Evolutionary conservation across 129 eudicot species (phyloP), one percentile per base, ranked within the genome.

Genomic region (Apium graveolens): DNA sequence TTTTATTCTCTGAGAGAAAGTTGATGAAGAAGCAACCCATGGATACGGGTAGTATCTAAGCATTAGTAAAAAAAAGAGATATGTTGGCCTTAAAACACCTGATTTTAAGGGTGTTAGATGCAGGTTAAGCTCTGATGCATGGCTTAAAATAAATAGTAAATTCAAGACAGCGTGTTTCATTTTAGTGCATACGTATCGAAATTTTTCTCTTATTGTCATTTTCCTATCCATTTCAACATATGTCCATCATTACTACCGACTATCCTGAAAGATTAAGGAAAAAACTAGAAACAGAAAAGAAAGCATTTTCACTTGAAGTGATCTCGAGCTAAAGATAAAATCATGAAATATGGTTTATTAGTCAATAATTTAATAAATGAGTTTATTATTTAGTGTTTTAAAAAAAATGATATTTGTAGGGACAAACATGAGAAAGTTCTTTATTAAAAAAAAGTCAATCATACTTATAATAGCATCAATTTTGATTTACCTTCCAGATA

Each of bases 401-500:
- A 57, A 14, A 57, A 57, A n/a, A 57, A 57, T n/a, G 13, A 57
- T 57, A 57, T 57, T 27, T 57, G n/a, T 3, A 57, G 31, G 14
- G n/a, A 29, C 31, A 57, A 2, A 60, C 26, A n/a, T 60, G 68
- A 60, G 27, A 60, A n/a, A 26, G 16, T n/a, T 60, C n/a, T n/a
- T n/a, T n/a, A n/a, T n/a, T n/a, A 5, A 60, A 55, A 55, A 24
- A 10, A 60, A 9, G 11, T n/a, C n/a, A 20, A 35, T 68, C 26
- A 20, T 18, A 70, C 0, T 70, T 7, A 44, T n/a, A 43, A 4
- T 5, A 18, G 60, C 60, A 43, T 31, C 48, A 44, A 74, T 46
- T 26, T 43, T 74, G 38, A 74, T 75, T 79, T 94, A 94, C 98
- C 98, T 91, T 95, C 98, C 98, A 95, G 18, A 91, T 85, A 86